Percentiles rank a stretch among this genome's conserved stretches.
These are phyloP conservation scores for Xylariaceae sp. DNA, from an alignment of 2,329 filamentous ascomycete species.

Conservation along the genomic window DNA sequence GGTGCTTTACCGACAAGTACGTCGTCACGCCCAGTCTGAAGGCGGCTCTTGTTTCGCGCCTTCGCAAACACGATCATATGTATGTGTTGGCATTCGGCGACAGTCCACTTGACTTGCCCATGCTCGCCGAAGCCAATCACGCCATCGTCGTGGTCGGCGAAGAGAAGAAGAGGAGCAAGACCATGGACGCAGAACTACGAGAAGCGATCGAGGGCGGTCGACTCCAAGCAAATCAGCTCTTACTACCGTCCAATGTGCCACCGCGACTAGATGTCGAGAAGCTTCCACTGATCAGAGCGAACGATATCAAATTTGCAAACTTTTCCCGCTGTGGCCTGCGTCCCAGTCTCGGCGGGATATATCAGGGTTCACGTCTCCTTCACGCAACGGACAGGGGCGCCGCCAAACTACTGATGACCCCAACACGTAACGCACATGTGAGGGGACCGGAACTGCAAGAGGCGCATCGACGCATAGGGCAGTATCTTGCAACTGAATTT, in stretches of 20 bases:
- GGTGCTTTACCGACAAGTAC: slow-evolving; percentile 41
- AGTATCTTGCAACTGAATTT: slow-evolving; percentile 48
- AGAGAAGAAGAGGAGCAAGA: slow-evolving; percentile 41
- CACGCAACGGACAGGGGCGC: slow-evolving; percentile 42
- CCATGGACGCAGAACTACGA: slow-evolving; percentile 45
- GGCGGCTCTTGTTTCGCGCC: slow-evolving; percentile 38
- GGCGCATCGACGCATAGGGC: slow-evolving; percentile 45
- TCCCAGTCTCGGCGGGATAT: background rate
- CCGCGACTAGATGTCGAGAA: slow-evolving; percentile 39
- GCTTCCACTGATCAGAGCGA: slow-evolving; percentile 40
- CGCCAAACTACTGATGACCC: slow-evolving; percentile 47
- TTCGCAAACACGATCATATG: slow-evolving; percentile 34
- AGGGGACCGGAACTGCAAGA: slow-evolving; percentile 42
- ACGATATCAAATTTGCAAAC: slow-evolving; percentile 21
- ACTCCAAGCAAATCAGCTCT: slow-evolving; percentile 41
- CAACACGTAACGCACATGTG: slow-evolving; percentile 46
- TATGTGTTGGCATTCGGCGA: slow-evolving; percentile 57
- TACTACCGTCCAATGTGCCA: slow-evolving; percentile 38
- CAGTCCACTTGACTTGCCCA: slow-evolving; percentile 51
- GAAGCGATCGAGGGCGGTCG: slow-evolving; percentile 37
- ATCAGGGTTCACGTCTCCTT: slow-evolving; percentile 22
- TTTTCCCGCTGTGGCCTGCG: background rate
- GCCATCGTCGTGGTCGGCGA: slow-evolving; percentile 53
- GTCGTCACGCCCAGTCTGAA: slow-evolving; percentile 51
- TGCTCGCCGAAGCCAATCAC: slow-evolving; percentile 49